These are phyloP conservation scores for Hermanozyma aechmeae DNA, from an alignment of 805 yeast species.

Conservation along the genomic window DNA sequence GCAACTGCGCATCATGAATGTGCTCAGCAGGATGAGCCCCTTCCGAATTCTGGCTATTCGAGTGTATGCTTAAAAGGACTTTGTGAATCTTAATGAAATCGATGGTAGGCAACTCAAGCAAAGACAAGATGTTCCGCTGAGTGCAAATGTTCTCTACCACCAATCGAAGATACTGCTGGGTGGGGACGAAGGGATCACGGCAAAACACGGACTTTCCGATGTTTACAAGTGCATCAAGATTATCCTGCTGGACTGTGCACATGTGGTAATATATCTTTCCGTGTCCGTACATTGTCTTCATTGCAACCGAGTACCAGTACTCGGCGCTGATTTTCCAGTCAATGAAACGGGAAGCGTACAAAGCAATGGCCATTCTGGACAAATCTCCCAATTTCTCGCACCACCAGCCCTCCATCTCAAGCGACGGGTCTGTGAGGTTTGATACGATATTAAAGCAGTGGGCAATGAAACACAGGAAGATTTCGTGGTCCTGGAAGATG, in stretches of 20 bases:
- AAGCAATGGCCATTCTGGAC: conserved; percentile 80
- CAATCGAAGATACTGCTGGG: conserved; percentile 65
- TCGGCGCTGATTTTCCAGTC: conserved; percentile 84
- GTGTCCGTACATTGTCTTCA: conserved; percentile 68
- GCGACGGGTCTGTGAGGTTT: conserved; percentile 43
- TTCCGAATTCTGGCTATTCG: conserved; percentile 2
- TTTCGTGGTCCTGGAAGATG: conserved; percentile 68
- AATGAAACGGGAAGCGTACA: conserved; percentile 67
- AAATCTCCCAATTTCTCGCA: conserved; percentile 78
- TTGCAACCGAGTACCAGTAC: conserved; percentile 71
- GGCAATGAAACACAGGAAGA: conserved; percentile 64
- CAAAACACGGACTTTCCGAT: conserved; percentile 74
- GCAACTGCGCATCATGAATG: conserved; percentile 36
- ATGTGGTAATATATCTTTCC: conserved; percentile 83
- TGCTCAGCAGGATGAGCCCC: conserved; percentile 10
- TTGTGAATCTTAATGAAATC: conserved; percentile 61
- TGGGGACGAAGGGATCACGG: conserved; percentile 77
- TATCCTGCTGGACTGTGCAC: conserved; percentile 77
- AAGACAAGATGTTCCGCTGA: conserved; percentile 50
- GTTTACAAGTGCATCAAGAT: conserved; percentile 68
- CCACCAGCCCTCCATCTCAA: conserved; percentile 69
- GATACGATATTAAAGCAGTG: conserved; percentile 58
- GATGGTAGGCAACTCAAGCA: conserved; percentile 50
- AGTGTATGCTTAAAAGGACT: conserved; percentile 47
- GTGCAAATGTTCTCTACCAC: conserved; percentile 72